Evolutionary conservation across 768 basidiomycete genomes (phyloP), one percentile per base, ranked within the genome.

Genomic region (Tephrocybe sp.): DNA sequence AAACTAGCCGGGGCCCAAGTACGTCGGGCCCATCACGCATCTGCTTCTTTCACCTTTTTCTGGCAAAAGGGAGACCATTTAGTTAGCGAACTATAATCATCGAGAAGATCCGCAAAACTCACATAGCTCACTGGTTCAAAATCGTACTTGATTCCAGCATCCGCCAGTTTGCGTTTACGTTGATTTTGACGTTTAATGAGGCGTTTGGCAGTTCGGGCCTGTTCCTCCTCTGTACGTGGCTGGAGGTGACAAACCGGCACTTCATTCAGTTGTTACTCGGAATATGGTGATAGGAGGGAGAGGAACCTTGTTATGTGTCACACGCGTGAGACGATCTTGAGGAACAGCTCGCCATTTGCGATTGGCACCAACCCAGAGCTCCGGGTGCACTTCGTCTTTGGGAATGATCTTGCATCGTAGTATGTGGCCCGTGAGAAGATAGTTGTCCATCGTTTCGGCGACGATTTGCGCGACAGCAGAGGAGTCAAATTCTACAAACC

Each of bases 361-460:
- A 72, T 98, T 97, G 17, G 95, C 92, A n/a, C 97, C 96, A 10
- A 95, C 75, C 97, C 97, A 99, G 1, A 98, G 71, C 63, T 96
- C 84, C 11, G 94, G 90, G 66, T 98, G 96, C 1, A 98, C 83
- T 54, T 95, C 69, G 21, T 95, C 92, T 59, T 85, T 85, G 34
- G 97, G 93, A 53, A 98, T 84, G 45, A 94, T 68, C 69, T 91
- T 89, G 75, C 96, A 98, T 38, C 81, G 83, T 49, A 99, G 78
- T 56, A 99, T 88, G 65, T 97, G 96, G 6, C 96, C 95, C 79
- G 89, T 82, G 57, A 99, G 77, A 33, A 99, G 80, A 69, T 98
- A 99, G 73, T 97, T 98, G 77, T 99, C 85, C 97, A 98, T 98
- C 39, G 96, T 98, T 63, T 98, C 97, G 1, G 90, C 88, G 7